A percentile compares a stretch with the other conserved stretches of the same genome.
Conservation (phyloP, 192 early-diverging fungal species). For the Backusella liffmaniae region DNA sequence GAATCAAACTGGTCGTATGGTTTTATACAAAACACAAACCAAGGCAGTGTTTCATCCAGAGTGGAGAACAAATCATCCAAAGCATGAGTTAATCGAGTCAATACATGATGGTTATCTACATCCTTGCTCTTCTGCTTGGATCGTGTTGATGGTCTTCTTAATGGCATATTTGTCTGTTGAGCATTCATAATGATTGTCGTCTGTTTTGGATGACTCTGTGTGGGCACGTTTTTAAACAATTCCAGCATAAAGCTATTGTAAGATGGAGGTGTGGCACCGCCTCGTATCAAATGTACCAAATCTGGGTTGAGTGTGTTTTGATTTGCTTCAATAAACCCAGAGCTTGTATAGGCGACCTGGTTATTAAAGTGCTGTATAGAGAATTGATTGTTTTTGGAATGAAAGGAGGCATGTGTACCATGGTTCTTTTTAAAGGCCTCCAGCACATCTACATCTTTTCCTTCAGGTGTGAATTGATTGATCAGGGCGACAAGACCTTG, state of each 20-base stretch:
- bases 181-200: slow-evolving; percentile 74
- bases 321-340: slow-evolving; percentile 73
- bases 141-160: slow-evolving; percentile 58
- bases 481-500: slow-evolving; percentile 71
- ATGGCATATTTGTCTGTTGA: slow-evolving; percentile 69
- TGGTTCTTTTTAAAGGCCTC: slow-evolving; percentile 54
- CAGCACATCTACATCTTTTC: slow-evolving; percentile 49
- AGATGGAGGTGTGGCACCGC: slow-evolving; percentile 54
- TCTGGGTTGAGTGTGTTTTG: slow-evolving; percentile 76
- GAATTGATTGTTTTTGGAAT: slow-evolving; percentile 52
- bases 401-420: slow-evolving; percentile 46
- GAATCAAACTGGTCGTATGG: slow-evolving; percentile 71
- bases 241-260: slow-evolving; percentile 71
- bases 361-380: slow-evolving; percentile 79
- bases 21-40: slow-evolving; percentile 75
- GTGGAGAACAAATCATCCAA: slow-evolving; percentile 65
- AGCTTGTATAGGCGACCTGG: slow-evolving; percentile 64
- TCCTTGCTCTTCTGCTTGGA: slow-evolving; percentile 20
- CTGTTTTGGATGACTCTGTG: slow-evolving; percentile 79
- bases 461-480: slow-evolving; percentile 40
- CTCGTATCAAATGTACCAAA: slow-evolving; percentile 84
- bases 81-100: slow-evolving; percentile 66
- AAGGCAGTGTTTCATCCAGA: slow-evolving; percentile 72
- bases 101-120: slow-evolving; percentile 44
- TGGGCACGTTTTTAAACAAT: slow-evolving; percentile 69